These are phyloP conservation scores for Penicillium verrucosum DNA, from an alignment of 2,329 filamentous ascomycete species.

Conservation along the genomic window DNA sequence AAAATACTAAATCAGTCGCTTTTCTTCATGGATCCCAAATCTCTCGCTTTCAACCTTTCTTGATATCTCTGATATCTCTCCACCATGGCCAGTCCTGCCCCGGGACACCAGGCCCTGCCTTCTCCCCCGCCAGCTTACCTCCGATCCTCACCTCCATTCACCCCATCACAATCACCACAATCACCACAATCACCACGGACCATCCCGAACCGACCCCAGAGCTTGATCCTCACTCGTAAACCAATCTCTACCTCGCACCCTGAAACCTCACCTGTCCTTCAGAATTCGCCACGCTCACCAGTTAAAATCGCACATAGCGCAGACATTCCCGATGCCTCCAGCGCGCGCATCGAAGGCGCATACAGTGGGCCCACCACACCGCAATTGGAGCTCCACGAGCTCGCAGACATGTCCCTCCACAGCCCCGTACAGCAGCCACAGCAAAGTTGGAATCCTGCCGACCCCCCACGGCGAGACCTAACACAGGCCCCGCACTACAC, in stretches of 20 bases:
- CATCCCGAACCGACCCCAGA: slow-evolving; percentile 20
- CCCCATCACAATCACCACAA: slow-evolving; percentile 19
- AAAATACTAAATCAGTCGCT: neutral
- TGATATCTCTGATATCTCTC: neutral
- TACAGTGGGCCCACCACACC: slow-evolving; percentile 22
- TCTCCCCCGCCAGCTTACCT: slow-evolving; percentile 46
- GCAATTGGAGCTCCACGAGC: slow-evolving; percentile 24
- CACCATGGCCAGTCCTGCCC: slow-evolving; percentile 30
- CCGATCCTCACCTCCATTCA: slow-evolving; percentile 36
- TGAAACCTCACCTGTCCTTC: slow-evolving; percentile 25
- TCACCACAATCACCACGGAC: slow-evolving; percentile 22
- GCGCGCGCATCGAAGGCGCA: slow-evolving; percentile 27
- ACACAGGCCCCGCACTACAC: slow-evolving; percentile 14
- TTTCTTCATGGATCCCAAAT: neutral
- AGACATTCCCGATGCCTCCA: slow-evolving; percentile 28
- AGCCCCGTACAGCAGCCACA: slow-evolving; percentile 17
- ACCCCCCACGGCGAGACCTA: slow-evolving; percentile 29
- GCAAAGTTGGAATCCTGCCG: slow-evolving; percentile 17
- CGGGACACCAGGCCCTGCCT: slow-evolving; percentile 32
- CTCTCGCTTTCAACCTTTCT: neutral
- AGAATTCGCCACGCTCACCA: slow-evolving; percentile 33
- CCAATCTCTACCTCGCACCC: slow-evolving; percentile 16
- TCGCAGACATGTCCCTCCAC: slow-evolving; percentile 29
- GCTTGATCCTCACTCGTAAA: slow-evolving; percentile 27
- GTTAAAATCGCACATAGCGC: slow-evolving; percentile 32